A percentile compares a stretch with the other conserved stretches of the same genome.
phyloP scores from a whole-genome alignment of 345 rosid species.

The Aegle marmelos region DNA sequence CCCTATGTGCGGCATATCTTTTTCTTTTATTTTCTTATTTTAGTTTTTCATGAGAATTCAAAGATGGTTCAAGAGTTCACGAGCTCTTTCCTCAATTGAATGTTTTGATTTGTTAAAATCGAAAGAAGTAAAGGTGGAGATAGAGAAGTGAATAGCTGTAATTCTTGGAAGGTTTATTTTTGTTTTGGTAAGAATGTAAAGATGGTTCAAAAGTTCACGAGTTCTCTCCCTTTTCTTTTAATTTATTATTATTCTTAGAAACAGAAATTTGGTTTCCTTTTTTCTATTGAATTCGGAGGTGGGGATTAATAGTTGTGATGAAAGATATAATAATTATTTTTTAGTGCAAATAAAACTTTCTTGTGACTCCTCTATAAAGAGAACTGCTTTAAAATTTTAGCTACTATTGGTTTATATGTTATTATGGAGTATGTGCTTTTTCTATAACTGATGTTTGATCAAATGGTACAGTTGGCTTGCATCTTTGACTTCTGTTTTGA shows the following conservation, averaged over 20 bases:
- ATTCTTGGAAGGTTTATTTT: constrained; percentile 9
- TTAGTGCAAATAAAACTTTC: neutral
- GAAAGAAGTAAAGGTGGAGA: neutral
- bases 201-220: neutral
- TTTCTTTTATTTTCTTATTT: neutral
- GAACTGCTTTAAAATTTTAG: neutral
- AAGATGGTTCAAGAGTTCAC: neutral
- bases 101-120: neutral
- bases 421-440: neutral
- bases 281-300: neutral
- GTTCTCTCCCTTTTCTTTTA: too few relatives aligned
- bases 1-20: neutral
- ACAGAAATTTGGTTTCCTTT: too few relatives aligned
- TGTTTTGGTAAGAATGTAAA: neutral
- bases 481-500: constrained; percentile 4
- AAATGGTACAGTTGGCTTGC: constrained; percentile 11
- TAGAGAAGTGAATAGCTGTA: too few relatives aligned
- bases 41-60: neutral
- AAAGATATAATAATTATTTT: neutral
- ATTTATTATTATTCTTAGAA: too few relatives aligned
- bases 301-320: neutral
- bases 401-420: neutral
- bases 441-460: neutral
- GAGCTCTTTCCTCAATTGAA: neutral
- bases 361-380: neutral